Evolutionary conservation across 257 asterid species (phyloP), one percentile per base, ranked within the genome.

Genomic region (Solanum piurae): DNA sequence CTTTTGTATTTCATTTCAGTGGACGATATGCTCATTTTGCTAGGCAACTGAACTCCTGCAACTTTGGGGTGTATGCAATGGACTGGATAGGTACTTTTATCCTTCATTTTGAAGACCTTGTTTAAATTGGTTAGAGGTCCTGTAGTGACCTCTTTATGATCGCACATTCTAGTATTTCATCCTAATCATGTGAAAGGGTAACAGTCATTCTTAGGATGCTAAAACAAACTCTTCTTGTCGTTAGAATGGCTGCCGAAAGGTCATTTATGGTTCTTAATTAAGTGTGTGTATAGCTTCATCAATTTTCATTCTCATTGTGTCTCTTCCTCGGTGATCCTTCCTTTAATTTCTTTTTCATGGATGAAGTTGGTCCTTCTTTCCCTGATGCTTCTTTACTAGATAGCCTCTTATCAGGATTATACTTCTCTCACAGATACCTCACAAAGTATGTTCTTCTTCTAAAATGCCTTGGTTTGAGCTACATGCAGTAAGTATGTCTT

Each of bases 11-110:
- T 79, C 88, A 38, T 86, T 90, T 90, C 95, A 97, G 99, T 88
- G 99, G 99, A 31, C 95, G 99, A 73, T 97, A 97, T 86, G 66
- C 95, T 86, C 90, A 92, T 83, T 97, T 97, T 92, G 98, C 99
- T 80, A 95, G 94, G 88, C 98, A 95, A 27, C 92, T 97, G 72
- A 92, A 91, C 92, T 91, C 95, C 88, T 92, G 91, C 93, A 89
- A 93, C 89, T 96, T 92, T 86, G 98, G 98, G 86, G 99, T 96
- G 87, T 96, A 93, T 89, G 99, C 98, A 83, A 92, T 97, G 99
- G 99, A 97, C 90, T 97, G 99, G 99, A 96, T 94, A 83, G 99
- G 99, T 95, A 90, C 40, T 86, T 89, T 27, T 58, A 9, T 75
- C 71, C 36, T 79, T 29, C 16, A 29, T 44, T 79, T n/a, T 27